These are phyloP conservation scores for Dillenia suffruticosa DNA, from an alignment of 164 flowering plant genomes.

Conservation along the genomic window DNA sequence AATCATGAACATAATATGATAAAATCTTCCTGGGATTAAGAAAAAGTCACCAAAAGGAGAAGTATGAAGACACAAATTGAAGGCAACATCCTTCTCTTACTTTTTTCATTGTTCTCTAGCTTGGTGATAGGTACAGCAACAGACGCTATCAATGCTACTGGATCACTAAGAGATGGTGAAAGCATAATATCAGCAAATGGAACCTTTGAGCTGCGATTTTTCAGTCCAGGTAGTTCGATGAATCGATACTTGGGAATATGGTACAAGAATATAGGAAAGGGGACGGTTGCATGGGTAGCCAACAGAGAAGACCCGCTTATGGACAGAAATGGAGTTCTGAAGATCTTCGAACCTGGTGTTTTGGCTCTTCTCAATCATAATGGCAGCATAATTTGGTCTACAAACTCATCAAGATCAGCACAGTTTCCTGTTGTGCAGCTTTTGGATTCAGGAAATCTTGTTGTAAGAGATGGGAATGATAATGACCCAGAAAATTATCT, in stretches of 20 bases:
- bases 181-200: slow-evolving; percentile 2
- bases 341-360: slow-evolving; percentile 3
- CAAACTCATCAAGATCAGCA: slow-evolving; percentile 4
- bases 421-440: slow-evolving; percentile 12
- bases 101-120: no score
- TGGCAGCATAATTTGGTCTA: slow-evolving; percentile 16
- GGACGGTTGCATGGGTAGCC: slow-evolving; percentile 11
- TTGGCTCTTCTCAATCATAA: slow-evolving; percentile 6
- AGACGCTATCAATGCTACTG: slow-evolving; percentile 5
- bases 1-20: no score
- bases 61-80: no score
- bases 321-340: slow-evolving; percentile 6
- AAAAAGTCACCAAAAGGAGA: no score
- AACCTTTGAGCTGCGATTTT: slow-evolving; percentile 11
- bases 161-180: slow-evolving; percentile 1
- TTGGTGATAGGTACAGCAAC: background rate
- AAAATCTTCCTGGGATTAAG: no score
- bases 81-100: no score
- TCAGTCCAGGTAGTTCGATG: background rate
- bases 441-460: slow-evolving; percentile 30
- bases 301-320: slow-evolving; percentile 13
- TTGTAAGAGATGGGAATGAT: slow-evolving; percentile 11
- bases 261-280: slow-evolving; percentile 7
- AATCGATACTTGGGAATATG: slow-evolving; percentile 17
- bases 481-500: slow-evolving; percentile 2